Base-by-base conservation (phyloP, 805 yeast genomes). In the Cyberlindnera maclurae region DNA sequence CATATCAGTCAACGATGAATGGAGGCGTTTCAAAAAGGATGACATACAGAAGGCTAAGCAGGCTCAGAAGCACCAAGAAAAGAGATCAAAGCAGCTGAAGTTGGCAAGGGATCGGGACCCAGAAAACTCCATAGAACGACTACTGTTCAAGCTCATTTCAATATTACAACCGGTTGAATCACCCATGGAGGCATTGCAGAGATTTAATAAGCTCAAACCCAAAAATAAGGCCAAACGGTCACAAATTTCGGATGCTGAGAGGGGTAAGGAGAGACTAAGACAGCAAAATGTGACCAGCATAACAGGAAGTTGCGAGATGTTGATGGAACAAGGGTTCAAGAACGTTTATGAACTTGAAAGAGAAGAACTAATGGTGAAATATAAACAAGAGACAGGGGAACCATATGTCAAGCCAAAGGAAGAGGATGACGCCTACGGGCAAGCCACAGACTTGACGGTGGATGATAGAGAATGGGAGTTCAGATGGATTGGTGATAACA, bases 101-200 rank as follows among this genome's bases (percentile, higher is more conserved):
- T 44, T 33, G 20, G 46, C 37, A 35, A 46, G 26, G 27, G 45
- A 44, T 2, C 37, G 34, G 2, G 32, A 38, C 0, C 39, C 18
- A 15, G 37, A 36, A 16, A 28, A 34, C 11, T 34, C 56, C 12
- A 37, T 46, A 34, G 52, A 54, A 15, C 49, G 49, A 3, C 41
- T 63, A 12, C 34, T 67, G 33, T 40, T 34, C 5, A 44, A 48
- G 2, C 47, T 79, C n/a, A 68, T 79, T 3, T 55, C 41, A 2
- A n/a, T 51, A 1, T 52, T 81, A 29, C 71, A 77, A 34, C 77
- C 82, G 0, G 77, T 73, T 3, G 88, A 81, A 50, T 68, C 77
- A 0, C 70, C 80, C 2, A 45, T 74, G 54, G 85, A 80, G 49
- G 71, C 77, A 1, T 55, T 81, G 26, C 73, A 49, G 47, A 64